Evolutionary conservation across 192 early-diverging fungal genomes (phyloP).

Genomic region (Coemansia sp.): DNA sequence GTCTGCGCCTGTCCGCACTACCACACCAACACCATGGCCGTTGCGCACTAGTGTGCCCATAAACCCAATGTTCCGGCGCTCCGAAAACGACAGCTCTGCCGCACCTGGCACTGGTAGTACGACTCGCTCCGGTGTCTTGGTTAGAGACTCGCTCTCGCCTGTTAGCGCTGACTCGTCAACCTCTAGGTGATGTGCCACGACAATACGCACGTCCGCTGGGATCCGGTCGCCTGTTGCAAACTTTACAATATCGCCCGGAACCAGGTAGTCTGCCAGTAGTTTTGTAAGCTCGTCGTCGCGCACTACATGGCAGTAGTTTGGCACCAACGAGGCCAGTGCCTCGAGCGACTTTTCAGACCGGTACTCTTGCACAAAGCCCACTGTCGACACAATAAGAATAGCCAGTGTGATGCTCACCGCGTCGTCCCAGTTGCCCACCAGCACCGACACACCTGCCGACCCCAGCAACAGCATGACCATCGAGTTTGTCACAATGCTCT

Average conservation of each 20-base stretch:
- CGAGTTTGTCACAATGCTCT: constrained; percentile 79
- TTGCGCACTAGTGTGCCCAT: constrained; percentile 92
- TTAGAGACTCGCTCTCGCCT: constrained; percentile 89
- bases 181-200: constrained; percentile 74
- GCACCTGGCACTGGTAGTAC: constrained; percentile 11
- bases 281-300: constrained; percentile 60
- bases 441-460: constrained; percentile 72
- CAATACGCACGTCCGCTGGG: constrained; percentile 87
- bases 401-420: constrained; percentile 84
- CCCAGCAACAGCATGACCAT: constrained; percentile 87
- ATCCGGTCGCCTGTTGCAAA: constrained; percentile 89
- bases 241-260: constrained; percentile 87
- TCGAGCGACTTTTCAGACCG: constrained; percentile 92
- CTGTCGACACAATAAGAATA: constrained; percentile 74
- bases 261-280: constrained; percentile 78
- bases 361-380: constrained; percentile 92
- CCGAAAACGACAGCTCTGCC: constrained; percentile 40
- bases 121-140: constrained; percentile 61
- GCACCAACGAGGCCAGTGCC: constrained; percentile 85
- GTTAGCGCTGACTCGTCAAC: constrained; percentile 94
- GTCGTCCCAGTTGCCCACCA: constrained; percentile 74
- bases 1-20: constrained; percentile 81
- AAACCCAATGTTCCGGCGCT: constrained; percentile 79
- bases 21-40: constrained; percentile 85
- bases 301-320: constrained; percentile 74